phyloP scores from a whole-genome alignment of 2,329 filamentous ascomycete species.

The Neospermospora avenae region DNA sequence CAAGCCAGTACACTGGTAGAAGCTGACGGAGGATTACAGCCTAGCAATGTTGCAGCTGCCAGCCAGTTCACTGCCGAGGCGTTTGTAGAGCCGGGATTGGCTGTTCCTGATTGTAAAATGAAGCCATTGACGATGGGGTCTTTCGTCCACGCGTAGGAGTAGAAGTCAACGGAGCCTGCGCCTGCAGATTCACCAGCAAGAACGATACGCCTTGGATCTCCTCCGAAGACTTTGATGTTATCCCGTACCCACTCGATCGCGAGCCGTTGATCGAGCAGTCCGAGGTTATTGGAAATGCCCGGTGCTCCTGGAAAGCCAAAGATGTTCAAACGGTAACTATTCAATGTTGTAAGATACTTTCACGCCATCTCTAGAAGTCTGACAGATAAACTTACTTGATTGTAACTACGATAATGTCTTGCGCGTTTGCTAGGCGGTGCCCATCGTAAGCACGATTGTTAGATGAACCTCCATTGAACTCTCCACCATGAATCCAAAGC shows the following conservation, averaged over 20 bases:
- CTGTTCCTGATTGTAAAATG: constrained; percentile 3
- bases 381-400: constrained; percentile 40
- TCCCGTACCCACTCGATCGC: constrained; percentile 56
- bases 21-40: background rate
- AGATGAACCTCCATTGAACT: constrained; percentile 38
- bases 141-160: constrained; percentile 40
- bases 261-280: constrained; percentile 57
- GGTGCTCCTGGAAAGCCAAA: constrained; percentile 23
- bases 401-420: constrained; percentile 43
- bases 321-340: constrained; percentile 23
- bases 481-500: constrained; percentile 44
- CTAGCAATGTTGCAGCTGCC: background rate
- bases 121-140: constrained; percentile 28
- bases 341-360: background rate
- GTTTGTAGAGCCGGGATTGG: background rate
- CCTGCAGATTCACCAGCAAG: constrained; percentile 44
- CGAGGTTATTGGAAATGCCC: constrained; percentile 33
- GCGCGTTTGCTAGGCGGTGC: constrained; percentile 39
- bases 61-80: background rate
- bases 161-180: constrained; percentile 34
- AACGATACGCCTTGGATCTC: constrained; percentile 39
- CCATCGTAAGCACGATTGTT: constrained; percentile 39
- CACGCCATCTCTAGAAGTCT: background rate
- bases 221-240: constrained; percentile 48
- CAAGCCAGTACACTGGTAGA: background rate